Evolutionary conservation across 1,284 basidiomycete genomes (phyloP), one percentile per base, ranked within the genome.

Genomic region (Agroathelia rolfsii): DNA sequence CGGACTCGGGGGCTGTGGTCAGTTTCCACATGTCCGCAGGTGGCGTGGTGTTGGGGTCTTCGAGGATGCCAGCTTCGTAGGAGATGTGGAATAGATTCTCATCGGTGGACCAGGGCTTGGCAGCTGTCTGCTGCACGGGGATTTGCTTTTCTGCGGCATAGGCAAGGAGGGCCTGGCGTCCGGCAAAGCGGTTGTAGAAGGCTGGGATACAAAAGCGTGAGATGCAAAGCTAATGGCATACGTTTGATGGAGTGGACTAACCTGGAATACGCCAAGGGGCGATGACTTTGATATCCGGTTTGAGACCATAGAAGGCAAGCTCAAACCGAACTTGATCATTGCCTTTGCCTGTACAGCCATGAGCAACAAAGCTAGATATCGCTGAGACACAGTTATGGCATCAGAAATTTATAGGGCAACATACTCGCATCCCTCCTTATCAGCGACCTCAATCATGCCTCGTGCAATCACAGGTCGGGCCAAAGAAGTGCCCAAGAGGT

Each of bases 1-100:
- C 90, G 36, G 80, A 61, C 52, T 90, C 80, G 34, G 89, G 84
- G 20, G 84, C 72, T 42, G 72, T 70, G 42, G 90, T 97, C 46
- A 98, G 78, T 61, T 96, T 97, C 94, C 95, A 99, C 94, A 99
- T 99, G 68, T 98, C 94, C n/a, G 62, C 60, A 18, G 94, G 94
- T 36, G 95, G 94, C 6, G 92, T 97, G 42, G 69, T 81, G 70
- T 95, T 76, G 46, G 94, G 94, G 58, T 98, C 87, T 59, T 99
- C 95, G 43, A 98, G 80, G 57, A 98, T 97, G 37, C 94, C 94
- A 19, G 94, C 94, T 62, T 99, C 94, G 65, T 97, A 98, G 14
- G 93, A 98, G 60, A 97, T 98, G 70, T 99, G 94, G 81, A 95
- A 96, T 36, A 98, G 70, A n/a, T n/a, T n/a, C 66, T 97, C 95